phyloP scores from a whole-genome alignment of 2,329 filamentous ascomycete genomes.

The Fusarium tupiense region DNA sequence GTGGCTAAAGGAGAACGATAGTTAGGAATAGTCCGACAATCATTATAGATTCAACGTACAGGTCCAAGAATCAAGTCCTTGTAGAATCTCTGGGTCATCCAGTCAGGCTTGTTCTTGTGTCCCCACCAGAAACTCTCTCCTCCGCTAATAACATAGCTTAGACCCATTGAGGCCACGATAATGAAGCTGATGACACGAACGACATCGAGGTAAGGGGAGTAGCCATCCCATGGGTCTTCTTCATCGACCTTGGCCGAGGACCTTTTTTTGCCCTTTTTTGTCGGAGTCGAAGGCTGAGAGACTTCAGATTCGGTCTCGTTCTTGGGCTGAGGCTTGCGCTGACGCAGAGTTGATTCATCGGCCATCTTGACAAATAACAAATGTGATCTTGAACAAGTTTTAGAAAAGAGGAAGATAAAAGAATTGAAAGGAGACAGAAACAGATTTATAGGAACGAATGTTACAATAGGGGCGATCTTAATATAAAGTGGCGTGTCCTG shows the following conservation, averaged over 20 bases:
- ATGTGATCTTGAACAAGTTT: background rate
- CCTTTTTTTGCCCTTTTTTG: slow-evolving; percentile 36
- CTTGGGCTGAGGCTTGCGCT: slow-evolving; percentile 53
- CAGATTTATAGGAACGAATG: slow-evolving; percentile 12
- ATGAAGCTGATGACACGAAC: slow-evolving; percentile 76
- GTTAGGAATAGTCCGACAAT: slow-evolving; percentile 7
- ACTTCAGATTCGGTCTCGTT: slow-evolving; percentile 30
- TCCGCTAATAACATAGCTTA: slow-evolving; percentile 80
- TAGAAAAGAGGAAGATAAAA: background rate
- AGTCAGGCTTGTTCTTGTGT: slow-evolving; percentile 68
- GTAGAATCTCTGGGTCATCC: slow-evolving; percentile 67
- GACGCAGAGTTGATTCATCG: slow-evolving; percentile 54
- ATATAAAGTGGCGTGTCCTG: slow-evolving; percentile 35
- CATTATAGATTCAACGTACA: slow-evolving; percentile 25
- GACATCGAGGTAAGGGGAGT: slow-evolving; percentile 68
- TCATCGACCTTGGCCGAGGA: slow-evolving; percentile 40
- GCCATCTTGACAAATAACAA: slow-evolving; percentile 44
- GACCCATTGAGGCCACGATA: slow-evolving; percentile 69
- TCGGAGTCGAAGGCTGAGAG: slow-evolving; percentile 39
- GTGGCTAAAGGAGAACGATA: slow-evolving; percentile 50
- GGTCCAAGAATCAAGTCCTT: slow-evolving; percentile 50
- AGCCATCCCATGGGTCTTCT: slow-evolving; percentile 63
- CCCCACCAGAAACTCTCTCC: slow-evolving; percentile 78
- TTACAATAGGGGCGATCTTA: slow-evolving; percentile 19
- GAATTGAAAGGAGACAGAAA: background rate